phyloP scores from a whole-genome alignment of 495 filamentous ascomycete genomes.

The Xylaria sp. region DNA sequence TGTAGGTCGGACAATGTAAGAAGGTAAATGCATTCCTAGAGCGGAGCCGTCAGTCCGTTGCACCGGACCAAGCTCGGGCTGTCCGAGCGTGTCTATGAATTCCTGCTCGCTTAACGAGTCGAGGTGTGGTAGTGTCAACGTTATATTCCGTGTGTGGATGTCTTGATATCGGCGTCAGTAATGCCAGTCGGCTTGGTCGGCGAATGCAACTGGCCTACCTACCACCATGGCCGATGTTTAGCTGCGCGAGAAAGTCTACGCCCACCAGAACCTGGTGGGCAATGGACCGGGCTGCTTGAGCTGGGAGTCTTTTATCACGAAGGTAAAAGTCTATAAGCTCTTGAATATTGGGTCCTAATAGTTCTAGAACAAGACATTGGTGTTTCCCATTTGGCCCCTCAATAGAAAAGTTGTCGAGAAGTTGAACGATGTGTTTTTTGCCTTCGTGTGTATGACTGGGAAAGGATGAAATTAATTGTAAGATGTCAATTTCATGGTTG shows the following conservation, averaged over 20 bases:
- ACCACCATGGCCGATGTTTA: constrained; percentile 18
- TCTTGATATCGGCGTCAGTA: constrained; percentile 8
- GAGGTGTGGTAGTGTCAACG: constrained; percentile 12
- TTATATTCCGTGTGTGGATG: constrained; percentile 15
- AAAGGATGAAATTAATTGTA: constrained; percentile 9
- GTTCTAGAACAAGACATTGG: constrained; percentile 19
- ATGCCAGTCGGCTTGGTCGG: background rate
- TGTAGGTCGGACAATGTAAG: constrained; percentile 20
- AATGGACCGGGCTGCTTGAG: constrained; percentile 7
- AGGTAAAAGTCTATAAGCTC: constrained; percentile 1
- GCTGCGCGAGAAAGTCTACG: constrained; percentile 6
- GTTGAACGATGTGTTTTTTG: background rate
- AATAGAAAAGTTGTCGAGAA: constrained; percentile 8
- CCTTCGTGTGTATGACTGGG: background rate
- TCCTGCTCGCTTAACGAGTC: background rate
- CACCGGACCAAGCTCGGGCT: constrained; percentile 8
- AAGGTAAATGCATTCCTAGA: background rate
- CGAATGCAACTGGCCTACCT: background rate
- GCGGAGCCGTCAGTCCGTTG: background rate
- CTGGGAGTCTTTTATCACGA: constrained; percentile 17
- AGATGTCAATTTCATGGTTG: background rate
- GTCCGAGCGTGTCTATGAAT: constrained; percentile 6
- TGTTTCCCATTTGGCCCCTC: constrained; percentile 19
- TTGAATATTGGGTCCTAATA: constrained; percentile 10
- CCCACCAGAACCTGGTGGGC: constrained; percentile 18